Evolutionary conservation across 2,329 filamentous ascomycete species (phyloP).

Genomic region (Colletotrichum cereale): DNA sequence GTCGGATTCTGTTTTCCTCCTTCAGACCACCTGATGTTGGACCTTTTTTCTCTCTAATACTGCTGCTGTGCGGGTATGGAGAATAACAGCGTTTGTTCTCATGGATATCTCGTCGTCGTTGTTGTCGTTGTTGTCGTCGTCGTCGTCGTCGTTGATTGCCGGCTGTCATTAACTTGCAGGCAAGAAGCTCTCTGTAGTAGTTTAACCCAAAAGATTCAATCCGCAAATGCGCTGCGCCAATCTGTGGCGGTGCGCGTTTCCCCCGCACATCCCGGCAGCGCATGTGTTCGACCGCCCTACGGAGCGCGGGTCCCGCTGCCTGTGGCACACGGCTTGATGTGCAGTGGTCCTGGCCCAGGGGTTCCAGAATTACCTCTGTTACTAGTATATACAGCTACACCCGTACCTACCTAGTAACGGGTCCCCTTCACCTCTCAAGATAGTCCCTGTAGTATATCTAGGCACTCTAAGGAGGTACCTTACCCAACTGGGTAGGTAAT

Average conservation of each 20-base stretch:
- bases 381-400: too few species aligned
- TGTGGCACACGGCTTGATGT: slow-evolving; percentile 25
- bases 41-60: neutral
- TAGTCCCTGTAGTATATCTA: neutral
- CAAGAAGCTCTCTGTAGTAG: neutral
- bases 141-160: slow-evolving; percentile 11
- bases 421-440: neutral
- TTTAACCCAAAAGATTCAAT: slow-evolving; percentile 6
- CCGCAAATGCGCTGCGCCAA: slow-evolving; percentile 20
- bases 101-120: neutral
- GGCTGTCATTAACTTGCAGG: neutral
- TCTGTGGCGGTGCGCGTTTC: slow-evolving; percentile 37
- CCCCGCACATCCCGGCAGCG: slow-evolving; percentile 23
- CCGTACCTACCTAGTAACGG: too few species aligned
- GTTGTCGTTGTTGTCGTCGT: too few species aligned
- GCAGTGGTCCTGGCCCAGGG: neutral
- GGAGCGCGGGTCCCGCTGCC: slow-evolving; percentile 14
- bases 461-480: too few species aligned
- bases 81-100: neutral
- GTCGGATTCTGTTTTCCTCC: neutral
- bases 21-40: neutral
- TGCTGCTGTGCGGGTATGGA: neutral
- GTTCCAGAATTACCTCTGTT: slow-evolving; percentile 3
- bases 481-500: neutral
- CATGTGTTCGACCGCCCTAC: slow-evolving; percentile 19